Percentiles rank a stretch among this genome's conserved stretches.
phyloP scores from a whole-genome alignment of 2,329 filamentous ascomycete genomes.

The Aspergillus caelatus region DNA sequence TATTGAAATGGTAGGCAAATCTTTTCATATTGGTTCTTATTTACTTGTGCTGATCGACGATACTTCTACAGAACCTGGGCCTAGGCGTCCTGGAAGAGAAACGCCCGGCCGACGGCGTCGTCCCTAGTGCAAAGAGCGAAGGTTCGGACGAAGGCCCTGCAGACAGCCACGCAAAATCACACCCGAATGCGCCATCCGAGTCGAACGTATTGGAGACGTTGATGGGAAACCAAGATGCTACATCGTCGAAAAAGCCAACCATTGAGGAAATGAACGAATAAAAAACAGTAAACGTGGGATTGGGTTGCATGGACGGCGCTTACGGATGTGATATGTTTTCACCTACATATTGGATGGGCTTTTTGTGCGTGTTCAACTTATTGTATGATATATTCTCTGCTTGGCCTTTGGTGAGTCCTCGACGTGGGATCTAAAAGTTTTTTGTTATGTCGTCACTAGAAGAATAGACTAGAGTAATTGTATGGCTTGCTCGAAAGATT shows the following conservation, averaged over 20 bases:
- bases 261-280: constrained; percentile 42
- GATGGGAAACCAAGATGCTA: constrained; percentile 37
- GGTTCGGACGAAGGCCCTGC: constrained; percentile 19
- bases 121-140: constrained; percentile 22
- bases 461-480: background rate
- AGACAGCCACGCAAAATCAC: constrained; percentile 17
- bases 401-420: background rate
- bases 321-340: constrained; percentile 6
- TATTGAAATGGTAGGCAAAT: constrained; percentile 46
- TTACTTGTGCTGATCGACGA: background rate
- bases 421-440: background rate
- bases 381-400: background rate
- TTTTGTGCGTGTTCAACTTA: background rate
- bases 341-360: constrained; percentile 1
- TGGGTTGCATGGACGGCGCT: constrained; percentile 20
- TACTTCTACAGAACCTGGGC: constrained; percentile 42
- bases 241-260: constrained; percentile 34
- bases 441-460: background rate
- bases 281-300: constrained; percentile 3
- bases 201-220: constrained; percentile 38
- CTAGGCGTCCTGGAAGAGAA: constrained; percentile 50
- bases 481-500: background rate
- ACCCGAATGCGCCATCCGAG: constrained; percentile 19
- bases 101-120: constrained; percentile 19
- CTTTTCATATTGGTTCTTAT: constrained; percentile 1